Conservation (phyloP, 768 basidiomycete species). For the Kwoniella bestiolae region DNA sequence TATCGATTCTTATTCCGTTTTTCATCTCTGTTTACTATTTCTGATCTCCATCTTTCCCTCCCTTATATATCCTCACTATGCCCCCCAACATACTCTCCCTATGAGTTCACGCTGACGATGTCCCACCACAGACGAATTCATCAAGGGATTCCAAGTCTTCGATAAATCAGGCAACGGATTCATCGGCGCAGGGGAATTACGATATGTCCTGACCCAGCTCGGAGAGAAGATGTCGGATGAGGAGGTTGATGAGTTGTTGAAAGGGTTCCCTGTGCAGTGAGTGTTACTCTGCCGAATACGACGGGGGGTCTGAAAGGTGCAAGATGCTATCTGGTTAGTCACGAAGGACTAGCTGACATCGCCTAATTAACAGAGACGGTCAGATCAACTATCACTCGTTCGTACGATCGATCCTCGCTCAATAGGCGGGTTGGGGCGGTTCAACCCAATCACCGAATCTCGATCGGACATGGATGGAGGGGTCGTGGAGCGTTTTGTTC, state of each 20-base stretch:
- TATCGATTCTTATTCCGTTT: no score
- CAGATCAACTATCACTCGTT: constrained; percentile 98
- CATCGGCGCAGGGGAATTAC: constrained; percentile 87
- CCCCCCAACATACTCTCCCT: no score
- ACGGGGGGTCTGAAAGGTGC: not conserved
- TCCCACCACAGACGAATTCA: constrained; percentile 82
- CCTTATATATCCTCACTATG: no score
- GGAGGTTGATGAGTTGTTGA: constrained; percentile 96
- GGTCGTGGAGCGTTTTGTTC: no score
- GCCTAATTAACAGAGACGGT: constrained; percentile 71
- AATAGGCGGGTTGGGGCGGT: constrained; percentile 60
- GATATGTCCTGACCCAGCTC: constrained; percentile 91
- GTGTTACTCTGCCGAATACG: constrained; percentile 56
- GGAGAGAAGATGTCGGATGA: constrained; percentile 99
- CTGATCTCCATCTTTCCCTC: no score
- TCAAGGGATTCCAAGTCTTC: constrained; percentile 98
- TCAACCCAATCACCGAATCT: not conserved
- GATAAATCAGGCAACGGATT: constrained; percentile 93
- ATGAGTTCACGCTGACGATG: not conserved
- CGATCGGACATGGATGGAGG: no score
- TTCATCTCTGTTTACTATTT: no score
- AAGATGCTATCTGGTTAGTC: no score
- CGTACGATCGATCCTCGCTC: constrained; percentile 88
- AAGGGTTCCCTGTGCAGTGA: constrained; percentile 91
- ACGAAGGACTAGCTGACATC: no score